A percentile compares a stretch with the other conserved stretches of the same genome.
Conservation (phyloP, 441 rosid genomes). For the Biscutella laevigata region DNA sequence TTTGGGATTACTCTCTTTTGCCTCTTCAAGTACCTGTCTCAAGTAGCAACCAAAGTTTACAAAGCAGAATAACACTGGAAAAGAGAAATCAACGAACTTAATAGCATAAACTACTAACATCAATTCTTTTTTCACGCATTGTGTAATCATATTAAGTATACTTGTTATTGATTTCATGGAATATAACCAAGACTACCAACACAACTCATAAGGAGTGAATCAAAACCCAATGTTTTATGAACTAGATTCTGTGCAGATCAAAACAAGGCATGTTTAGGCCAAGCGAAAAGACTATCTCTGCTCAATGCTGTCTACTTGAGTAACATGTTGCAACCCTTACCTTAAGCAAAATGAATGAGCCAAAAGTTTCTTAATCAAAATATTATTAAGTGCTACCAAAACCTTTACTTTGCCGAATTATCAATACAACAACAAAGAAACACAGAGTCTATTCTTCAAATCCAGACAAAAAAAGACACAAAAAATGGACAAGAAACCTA, state of each 20-base stretch:
- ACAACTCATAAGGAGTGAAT: not conserved
- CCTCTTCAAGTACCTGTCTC: slow-evolving; percentile 23
- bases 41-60: not conserved
- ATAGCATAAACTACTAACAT: not conserved
- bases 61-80: not conserved
- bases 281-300: not conserved
- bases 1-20: not conserved
- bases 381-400: not conserved
- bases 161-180: not conserved
- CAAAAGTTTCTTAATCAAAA: not conserved
- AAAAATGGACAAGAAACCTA: slow-evolving; percentile 42
- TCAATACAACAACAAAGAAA: not conserved
- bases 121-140: not conserved
- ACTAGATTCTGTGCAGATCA: not conserved
- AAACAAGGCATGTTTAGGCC: not conserved
- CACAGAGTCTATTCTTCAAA: not conserved
- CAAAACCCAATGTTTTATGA: not conserved
- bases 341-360: not conserved
- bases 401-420: not conserved
- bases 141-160: not conserved
- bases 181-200: not conserved
- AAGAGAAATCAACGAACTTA: not conserved
- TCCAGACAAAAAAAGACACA: not conserved
- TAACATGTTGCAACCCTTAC: not conserved
- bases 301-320: not conserved